Evolutionary conservation across 345 rosid species (phyloP).

Genomic region (Euphorbia lathyris): DNA sequence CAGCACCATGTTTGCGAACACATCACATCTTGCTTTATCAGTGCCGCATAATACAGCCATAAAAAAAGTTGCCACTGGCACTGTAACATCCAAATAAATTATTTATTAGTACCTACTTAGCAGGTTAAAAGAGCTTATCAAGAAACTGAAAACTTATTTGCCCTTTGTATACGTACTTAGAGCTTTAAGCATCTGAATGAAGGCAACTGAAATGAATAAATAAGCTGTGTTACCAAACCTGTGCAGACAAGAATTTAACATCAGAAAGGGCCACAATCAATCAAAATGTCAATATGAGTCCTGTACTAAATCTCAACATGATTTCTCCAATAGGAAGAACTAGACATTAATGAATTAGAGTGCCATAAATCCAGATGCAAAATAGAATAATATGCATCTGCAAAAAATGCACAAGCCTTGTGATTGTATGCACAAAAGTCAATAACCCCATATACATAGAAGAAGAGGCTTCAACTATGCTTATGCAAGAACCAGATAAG

Average conservation of each 20-base stretch:
- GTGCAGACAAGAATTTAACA: slow-evolving; percentile 23
- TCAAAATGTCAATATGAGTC: neutral
- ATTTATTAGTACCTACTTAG: slow-evolving; percentile 23
- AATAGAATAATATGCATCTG: neutral
- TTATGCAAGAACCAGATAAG: too few species aligned
- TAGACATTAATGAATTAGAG: neutral
- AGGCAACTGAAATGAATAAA: slow-evolving; percentile 90
- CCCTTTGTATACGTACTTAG: slow-evolving; percentile 59
- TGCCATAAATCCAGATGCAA: neutral
- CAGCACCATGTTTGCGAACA: slow-evolving; percentile 89
- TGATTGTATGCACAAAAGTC: neutral
- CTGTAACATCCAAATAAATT: slow-evolving; percentile 48
- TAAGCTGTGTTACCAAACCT: slow-evolving; percentile 99
- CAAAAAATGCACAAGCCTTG: neutral
- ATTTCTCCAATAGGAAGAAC: neutral
- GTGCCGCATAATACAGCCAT: slow-evolving; percentile 91
- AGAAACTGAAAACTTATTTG: slow-evolving; percentile 1
- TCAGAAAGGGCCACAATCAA: neutral
- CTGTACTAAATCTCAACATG: neutral
- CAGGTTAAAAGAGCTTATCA: slow-evolving; percentile 10
- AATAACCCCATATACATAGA: neutral
- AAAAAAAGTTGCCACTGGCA: slow-evolving; percentile 92
- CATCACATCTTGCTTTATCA: slow-evolving; percentile 86
- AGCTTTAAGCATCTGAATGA: slow-evolving; percentile 99
- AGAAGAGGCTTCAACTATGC: too few species aligned